phyloP scores from a whole-genome alignment of 257 asterid species.

The Marsdenia floribunda region DNA sequence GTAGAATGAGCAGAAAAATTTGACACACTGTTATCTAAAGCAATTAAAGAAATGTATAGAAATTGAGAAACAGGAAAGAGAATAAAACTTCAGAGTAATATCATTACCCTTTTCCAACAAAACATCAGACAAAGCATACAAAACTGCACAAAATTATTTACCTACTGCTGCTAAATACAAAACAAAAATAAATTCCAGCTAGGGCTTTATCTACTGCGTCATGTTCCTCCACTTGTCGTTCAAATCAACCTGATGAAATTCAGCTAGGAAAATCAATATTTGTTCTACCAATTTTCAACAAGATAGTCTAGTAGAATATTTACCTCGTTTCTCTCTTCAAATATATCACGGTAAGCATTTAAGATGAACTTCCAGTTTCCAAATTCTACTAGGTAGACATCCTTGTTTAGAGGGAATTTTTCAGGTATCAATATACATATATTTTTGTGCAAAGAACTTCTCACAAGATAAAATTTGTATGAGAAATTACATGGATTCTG shows the following conservation, averaged over 20 bases:
- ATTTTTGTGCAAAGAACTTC: no score
- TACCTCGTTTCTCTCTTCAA: constrained; percentile 77
- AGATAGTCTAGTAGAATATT: constrained; percentile 14
- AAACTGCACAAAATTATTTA: constrained; percentile 7
- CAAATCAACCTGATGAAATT: constrained; percentile 58
- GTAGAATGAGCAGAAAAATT: not conserved
- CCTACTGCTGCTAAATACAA: constrained; percentile 8
- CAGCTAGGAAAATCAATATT: constrained; percentile 10
- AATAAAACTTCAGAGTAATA: not conserved
- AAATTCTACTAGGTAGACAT: no score
- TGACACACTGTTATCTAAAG: not conserved
- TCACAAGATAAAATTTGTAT: no score
- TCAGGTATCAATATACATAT: no score
- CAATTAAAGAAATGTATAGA: not conserved
- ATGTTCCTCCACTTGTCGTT: constrained; percentile 98
- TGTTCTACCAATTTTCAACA: not conserved
- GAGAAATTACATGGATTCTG: no score
- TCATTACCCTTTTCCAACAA: not conserved
- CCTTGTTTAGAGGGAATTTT: no score
- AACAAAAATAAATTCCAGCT: not conserved
- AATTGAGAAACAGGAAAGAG: not conserved
- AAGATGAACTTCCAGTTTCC: constrained; percentile 77
- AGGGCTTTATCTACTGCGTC: constrained; percentile 27
- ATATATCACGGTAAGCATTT: constrained; percentile 28
- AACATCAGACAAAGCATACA: not conserved